Conservation (phyloP, 192 early-diverging fungal genomes). For the Coemansia sp. region DNA sequence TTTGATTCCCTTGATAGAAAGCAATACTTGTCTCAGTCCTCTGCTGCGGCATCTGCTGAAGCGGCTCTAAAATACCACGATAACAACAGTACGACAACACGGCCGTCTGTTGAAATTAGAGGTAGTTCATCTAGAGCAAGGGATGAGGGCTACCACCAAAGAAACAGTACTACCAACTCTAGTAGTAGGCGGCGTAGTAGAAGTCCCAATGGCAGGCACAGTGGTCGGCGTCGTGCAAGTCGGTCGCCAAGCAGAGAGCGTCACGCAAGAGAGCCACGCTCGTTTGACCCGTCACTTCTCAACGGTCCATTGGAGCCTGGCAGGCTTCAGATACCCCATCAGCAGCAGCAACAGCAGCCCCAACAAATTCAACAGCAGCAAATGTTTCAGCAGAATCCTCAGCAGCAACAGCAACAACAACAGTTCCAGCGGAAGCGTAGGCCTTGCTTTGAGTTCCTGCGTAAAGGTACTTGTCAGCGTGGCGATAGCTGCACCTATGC, state of each 20-base stretch:
- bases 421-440: constrained; percentile 14
- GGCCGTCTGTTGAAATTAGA: neutral
- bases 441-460: constrained; percentile 49
- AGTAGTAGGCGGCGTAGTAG: constrained; percentile 25
- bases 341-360: neutral
- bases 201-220: constrained; percentile 13
- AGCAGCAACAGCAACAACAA: constrained; percentile 11
- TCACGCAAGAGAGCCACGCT: neutral
- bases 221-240: constrained; percentile 7
- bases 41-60: neutral
- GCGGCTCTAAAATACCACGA: neutral
- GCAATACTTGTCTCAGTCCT: constrained; percentile 25
- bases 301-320: constrained; percentile 32
- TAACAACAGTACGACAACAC: neutral
- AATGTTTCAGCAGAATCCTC: constrained; percentile 6
- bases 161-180: neutral
- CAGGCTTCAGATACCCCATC: neutral
- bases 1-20: constrained; percentile 29
- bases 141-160: neutral
- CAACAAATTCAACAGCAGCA: constrained; percentile 2
- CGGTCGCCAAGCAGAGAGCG: constrained; percentile 26
- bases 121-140: neutral
- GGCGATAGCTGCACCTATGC: constrained; percentile 35
- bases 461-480: constrained; percentile 44
- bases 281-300: constrained; percentile 16